Base-by-base conservation (phyloP, 768 basidiomycete genomes). In the Hypholoma fasciculare region DNA sequence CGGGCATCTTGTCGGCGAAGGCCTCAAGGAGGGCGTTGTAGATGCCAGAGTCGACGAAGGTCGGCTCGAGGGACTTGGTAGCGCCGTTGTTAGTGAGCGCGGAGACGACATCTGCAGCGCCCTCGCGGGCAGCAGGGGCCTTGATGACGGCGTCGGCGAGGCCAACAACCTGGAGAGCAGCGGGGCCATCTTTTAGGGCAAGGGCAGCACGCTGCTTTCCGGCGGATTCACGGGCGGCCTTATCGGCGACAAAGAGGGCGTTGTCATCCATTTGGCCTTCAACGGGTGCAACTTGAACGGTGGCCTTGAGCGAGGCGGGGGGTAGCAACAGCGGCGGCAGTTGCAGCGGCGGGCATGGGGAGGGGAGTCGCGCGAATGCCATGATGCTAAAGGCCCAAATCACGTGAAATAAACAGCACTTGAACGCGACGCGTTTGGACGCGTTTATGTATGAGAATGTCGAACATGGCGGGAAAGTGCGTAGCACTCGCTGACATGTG, bases 1-100 rank as follows among this genome's bases (percentile, higher is more conserved):
- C 87, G 56, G 90, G 89, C 80, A 88, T 89, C 82, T 97, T 97
- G 82, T 98, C 96, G 73, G 93, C 95, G 67, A 96, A 94, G 44
- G 90, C 73, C 75, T 97, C 96, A 67, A 97, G 82, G 67, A 98
- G 90, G 58, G 86, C 85, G 56, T 85, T 81, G 72, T 92, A 96
- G 61, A 96, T 81, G 60, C 94, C 92, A 58, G 92, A 92, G 64
- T 86, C 84, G 71, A 96, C 74, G 78, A 98, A 91, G 69, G 86
- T 82, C 40, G 95, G 93, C 75, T 96, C 95, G 63, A 99, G 85
- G 48, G 91, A 87, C 67, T 84, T 88, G 64, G 87, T 77, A 48
- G 88, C 89, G 64, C 89, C 91, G 58, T 84, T 79, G 70, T 82
- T 81, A 63, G 85, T 79, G 65, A 97, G 76, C 43, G 81, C 77